Evolutionary conservation across 2,329 filamentous ascomycete genomes (phyloP), one percentile per base, ranked within the genome.

Genomic region (Trichoderma harzianum): DNA sequence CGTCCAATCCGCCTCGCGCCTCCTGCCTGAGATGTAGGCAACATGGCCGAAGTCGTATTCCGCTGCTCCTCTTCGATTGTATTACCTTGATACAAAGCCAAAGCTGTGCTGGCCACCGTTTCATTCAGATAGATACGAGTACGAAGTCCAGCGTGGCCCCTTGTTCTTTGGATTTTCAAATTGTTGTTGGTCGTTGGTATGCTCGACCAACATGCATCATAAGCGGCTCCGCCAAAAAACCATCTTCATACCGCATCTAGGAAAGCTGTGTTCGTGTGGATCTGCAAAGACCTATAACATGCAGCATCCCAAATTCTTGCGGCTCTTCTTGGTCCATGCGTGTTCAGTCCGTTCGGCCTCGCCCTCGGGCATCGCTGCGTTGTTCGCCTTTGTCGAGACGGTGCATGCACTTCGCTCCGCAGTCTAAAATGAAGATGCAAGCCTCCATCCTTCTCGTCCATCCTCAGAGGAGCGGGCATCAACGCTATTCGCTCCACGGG

Each of bases 391-490:
- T 24, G 39, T 39, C 30, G 57, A 47, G 65, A 26, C 21, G 21
- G 26, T 64, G 60, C 58, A 64, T 64, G 32, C 47, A 36, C 34
- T 51, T 43, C 18, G 24, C 24, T 60, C 68, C 34, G 24, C 47
- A 64, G 47, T 64, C 32, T 64, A 32, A 57, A 70, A 43, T 69
- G 70, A 69, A 64, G 43, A 63, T 69, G 55, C 67, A 69, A 67
- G 57, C 70, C 58, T 34, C 64, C 43, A 60, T 57, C 62, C 57
- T 68, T 58, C 64, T 72, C 43, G 28, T 61, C 34, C 64, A 39
- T 63, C 16, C 62, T 68, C 21, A 53, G 26, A 30, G 57, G 70
- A 36, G 70, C 51, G 70, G 70, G 64, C 70, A 58, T 63, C 58
- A 21, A 57, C 18, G 57, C 58, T 30, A 72, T 68, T 68, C 70